Base-by-base conservation (phyloP, 208 protist genomes). In the Wallacemonas sp. region DNA sequence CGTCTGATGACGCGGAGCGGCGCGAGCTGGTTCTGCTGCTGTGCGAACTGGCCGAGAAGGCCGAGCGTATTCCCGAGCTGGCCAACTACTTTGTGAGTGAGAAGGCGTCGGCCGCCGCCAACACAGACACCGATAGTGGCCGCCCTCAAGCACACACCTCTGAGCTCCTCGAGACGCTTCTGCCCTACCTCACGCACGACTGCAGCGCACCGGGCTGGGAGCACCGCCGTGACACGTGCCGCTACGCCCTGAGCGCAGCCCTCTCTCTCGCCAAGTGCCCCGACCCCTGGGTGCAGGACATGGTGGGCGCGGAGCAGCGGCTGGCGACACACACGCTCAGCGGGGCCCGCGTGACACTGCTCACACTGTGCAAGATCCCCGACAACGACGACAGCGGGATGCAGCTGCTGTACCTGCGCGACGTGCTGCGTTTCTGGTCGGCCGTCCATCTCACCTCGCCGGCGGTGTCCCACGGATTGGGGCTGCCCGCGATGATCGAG, bases 281-380 rank as follows among this genome's bases (percentile, higher is more conserved):
- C 10, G 76, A 91, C 59, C 60, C 72, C 21, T 75, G 61, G 68
- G 74, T 93, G 26, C 84, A 91, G 64, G 70, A 82, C 30, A 48
- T 85, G 24, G 73, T 93, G 12, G 76, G 64, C 17, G 67, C 68
- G 33, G 63, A 85, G 64, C 41, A 10, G 6, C 52, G 37, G 0
- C 55, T 91, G 2, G 65, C 53, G 6, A 41, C 50, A 2, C 42
- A 60, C 46, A 83, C 83, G 29, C 68, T 91, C 27, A 60, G 54
- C 48, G 78, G 59, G 8, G 73, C 75, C 12, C 66, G 82, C 48
- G 76, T 75, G 19, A 83, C 80, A 4, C 66, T 93, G 19, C 60
- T 91, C 32, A 93, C 87, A 32, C 66, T 93, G 34, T 91, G 87
- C 76, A 93, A 89, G 67, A 73, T 93, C 2, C 87, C 87, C 19